These are phyloP conservation scores for Panus rudis DNA, from an alignment of 768 basidiomycete genomes.

Conservation along the genomic window DNA sequence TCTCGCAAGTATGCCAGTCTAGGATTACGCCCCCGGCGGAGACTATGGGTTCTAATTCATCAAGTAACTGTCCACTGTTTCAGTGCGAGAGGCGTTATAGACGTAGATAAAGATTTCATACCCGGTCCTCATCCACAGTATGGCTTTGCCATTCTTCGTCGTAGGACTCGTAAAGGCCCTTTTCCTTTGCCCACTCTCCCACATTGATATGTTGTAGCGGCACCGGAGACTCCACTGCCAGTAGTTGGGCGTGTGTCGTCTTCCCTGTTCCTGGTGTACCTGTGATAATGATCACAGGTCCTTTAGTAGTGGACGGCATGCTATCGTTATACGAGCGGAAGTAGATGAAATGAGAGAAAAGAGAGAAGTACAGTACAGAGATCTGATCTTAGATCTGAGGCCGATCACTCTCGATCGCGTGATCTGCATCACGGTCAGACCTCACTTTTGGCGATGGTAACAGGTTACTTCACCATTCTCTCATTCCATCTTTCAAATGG, in stretches of 20 bases:
- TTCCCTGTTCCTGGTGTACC: slow-evolving; percentile 97
- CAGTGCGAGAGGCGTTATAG: background rate
- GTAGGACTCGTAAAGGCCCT: slow-evolving; percentile 72
- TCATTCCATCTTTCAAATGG: too few relatives aligned
- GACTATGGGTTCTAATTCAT: slow-evolving; percentile 74
- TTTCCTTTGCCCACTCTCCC: slow-evolving; percentile 83
- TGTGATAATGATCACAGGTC: slow-evolving; percentile 75
- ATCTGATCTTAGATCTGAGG: too few relatives aligned
- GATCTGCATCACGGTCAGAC: too few relatives aligned
- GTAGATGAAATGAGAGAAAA: too few relatives aligned
- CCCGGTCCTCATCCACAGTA: slow-evolving; percentile 94
- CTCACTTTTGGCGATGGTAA: too few relatives aligned
- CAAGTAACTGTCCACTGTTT: slow-evolving; percentile 56
- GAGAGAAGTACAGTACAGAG: too few relatives aligned
- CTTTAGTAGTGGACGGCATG: slow-evolving; percentile 1
- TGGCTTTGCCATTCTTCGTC: slow-evolving; percentile 96
- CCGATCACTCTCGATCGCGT: too few relatives aligned
- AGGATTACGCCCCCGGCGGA: slow-evolving; percentile 73
- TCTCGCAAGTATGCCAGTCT: slow-evolving; percentile 92
- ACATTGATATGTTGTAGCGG: slow-evolving; percentile 82
- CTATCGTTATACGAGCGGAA: too few relatives aligned
- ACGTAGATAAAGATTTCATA: slow-evolving; percentile 27
- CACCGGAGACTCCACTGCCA: slow-evolving; percentile 63
- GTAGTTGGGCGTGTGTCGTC: slow-evolving; percentile 84
- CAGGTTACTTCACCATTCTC: background rate